Conservation (phyloP, 1,139 yeast genomes). For the Wickerhamiella pararugosa region DNA sequence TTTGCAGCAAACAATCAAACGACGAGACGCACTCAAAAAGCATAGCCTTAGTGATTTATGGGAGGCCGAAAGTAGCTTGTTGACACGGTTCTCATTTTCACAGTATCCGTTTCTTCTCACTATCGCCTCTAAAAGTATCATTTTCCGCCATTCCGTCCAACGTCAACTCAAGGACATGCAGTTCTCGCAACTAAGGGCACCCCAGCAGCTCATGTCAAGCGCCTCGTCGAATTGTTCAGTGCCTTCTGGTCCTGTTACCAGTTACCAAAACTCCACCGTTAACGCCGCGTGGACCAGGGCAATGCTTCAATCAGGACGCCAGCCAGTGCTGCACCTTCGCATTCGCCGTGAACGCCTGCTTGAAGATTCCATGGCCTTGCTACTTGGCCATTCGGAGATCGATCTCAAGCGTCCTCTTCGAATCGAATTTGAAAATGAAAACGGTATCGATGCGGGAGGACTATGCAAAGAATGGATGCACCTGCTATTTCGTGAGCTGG, state of each 20-base stretch:
- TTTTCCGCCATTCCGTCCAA: slow-evolving; percentile 70
- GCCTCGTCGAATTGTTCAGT: slow-evolving; percentile 1
- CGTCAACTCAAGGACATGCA: slow-evolving; percentile 27
- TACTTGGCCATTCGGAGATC: slow-evolving; percentile 37
- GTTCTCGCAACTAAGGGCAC: neutral
- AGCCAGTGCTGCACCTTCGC: slow-evolving; percentile 32
- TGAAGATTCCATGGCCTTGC: slow-evolving; percentile 55
- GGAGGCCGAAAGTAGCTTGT: slow-evolving; percentile 6
- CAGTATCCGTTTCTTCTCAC: slow-evolving; percentile 73
- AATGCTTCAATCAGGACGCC: slow-evolving; percentile 27
- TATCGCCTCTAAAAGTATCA: slow-evolving; percentile 64
- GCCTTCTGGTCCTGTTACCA: slow-evolving; percentile 2
- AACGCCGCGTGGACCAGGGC: slow-evolving; percentile 7
- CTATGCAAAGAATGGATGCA: slow-evolving; percentile 86
- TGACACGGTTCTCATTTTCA: slow-evolving; percentile 38
- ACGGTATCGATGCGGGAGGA: slow-evolving; percentile 94
- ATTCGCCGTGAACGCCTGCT: slow-evolving; percentile 56
- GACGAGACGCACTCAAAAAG: slow-evolving; percentile 9
- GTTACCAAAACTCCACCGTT: slow-evolving; percentile 4
- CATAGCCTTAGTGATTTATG: slow-evolving; percentile 7
- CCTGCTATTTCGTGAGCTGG: slow-evolving; percentile 50
- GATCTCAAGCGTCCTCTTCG: slow-evolving; percentile 62
- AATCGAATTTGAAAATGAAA: slow-evolving; percentile 72
- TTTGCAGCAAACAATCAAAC: slow-evolving; percentile 40
- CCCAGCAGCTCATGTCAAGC: slow-evolving; percentile 7